Evolutionary conservation across 2,329 filamentous ascomycete species (phyloP).

Genomic region (Blumeria hordei): DNA sequence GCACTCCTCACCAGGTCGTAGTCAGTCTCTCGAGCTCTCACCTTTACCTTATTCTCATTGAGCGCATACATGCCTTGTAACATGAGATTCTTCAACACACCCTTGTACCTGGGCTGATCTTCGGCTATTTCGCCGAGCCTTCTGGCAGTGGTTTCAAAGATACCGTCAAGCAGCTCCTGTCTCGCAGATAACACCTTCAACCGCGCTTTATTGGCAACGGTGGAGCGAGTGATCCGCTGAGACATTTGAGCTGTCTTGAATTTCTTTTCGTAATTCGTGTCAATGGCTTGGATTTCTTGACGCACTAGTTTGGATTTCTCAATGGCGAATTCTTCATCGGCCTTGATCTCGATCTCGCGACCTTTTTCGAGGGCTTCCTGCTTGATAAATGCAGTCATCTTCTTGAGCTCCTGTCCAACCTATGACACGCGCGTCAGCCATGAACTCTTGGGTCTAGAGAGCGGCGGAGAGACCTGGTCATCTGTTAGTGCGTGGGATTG

Average conservation of each 20-base stretch:
- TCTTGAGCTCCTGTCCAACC: slow-evolving; percentile 95
- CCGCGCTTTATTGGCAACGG: slow-evolving; percentile 84
- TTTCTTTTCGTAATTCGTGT: slow-evolving; percentile 89
- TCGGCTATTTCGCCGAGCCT: slow-evolving; percentile 42
- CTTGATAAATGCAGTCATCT: slow-evolving; percentile 99
- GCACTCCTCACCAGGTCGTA: slow-evolving; percentile 53
- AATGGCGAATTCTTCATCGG: slow-evolving; percentile 96
- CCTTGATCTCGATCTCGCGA: slow-evolving; percentile 91
- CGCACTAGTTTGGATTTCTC: slow-evolving; percentile 98
- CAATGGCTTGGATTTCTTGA: slow-evolving; percentile 82
- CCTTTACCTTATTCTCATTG: slow-evolving; percentile 49
- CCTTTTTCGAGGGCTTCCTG: slow-evolving; percentile 96
- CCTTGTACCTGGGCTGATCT: slow-evolving; percentile 52
- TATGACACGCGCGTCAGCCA: slow-evolving; percentile 18
- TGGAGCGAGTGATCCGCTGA: slow-evolving; percentile 94
- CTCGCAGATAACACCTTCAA: slow-evolving; percentile 68
- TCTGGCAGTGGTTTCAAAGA: slow-evolving; percentile 62
- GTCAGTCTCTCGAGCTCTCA: slow-evolving; percentile 63
- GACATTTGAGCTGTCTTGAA: slow-evolving; percentile 97
- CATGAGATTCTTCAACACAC: slow-evolving; percentile 53
- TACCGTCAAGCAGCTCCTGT: slow-evolving; percentile 71
- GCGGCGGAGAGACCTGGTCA: slow-evolving; percentile 47
- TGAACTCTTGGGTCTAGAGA: not conserved
- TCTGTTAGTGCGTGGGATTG: slow-evolving; percentile 87
- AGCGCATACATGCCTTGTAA: slow-evolving; percentile 80